Evolutionary conservation across 768 basidiomycete species (phyloP), one percentile per base, ranked within the genome.

Genomic region (Pluteus cervinus): DNA sequence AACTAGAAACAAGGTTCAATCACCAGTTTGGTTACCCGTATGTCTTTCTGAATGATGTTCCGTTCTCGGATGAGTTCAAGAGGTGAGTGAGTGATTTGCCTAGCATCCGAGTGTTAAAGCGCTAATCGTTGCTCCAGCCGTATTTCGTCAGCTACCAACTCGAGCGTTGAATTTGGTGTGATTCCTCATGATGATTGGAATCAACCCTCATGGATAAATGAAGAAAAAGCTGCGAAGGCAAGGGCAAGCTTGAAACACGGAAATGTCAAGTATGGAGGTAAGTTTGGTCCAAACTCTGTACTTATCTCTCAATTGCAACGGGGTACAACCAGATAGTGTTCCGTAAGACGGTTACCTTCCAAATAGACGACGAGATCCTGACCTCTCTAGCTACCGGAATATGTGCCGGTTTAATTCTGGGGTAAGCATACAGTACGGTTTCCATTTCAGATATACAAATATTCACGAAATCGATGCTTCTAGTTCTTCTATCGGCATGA

Each of bases 1-100:
- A 81, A 58, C 65, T 89, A 46, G 91, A 94, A 63, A 79, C 84
- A 48, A 65, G 82, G 34, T 93, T 92, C 60, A 94, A 94, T 60
- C 67, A 69, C 36, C 72, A 73, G 48, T 82, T 76, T 44, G 63
- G 69, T 26, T 93, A 94, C 51, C 86, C 88, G 4, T 93, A 85
- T 59, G 80, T 88, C 23, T 78, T 94, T 58, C 65, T 94, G 44
- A 93, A 93, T 50, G 89, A 94, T 38, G 77, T 75, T 45, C 69
- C 71, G 1, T 92, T 93, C 54, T 69, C 76, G 15, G 78, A 81
- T 6, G 75, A 79, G 18, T 91, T 91, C 61, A 86, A 81, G 51
- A 60, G 60, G 76, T 82, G 48, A 39, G 74, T 52, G 4, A 41
- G 33, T 12, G 22, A 32, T 15, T 25, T 21, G 24, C 21, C 15